Conservation (phyloP, 164 flowering plant species). For the Annona squamosa region DNA sequence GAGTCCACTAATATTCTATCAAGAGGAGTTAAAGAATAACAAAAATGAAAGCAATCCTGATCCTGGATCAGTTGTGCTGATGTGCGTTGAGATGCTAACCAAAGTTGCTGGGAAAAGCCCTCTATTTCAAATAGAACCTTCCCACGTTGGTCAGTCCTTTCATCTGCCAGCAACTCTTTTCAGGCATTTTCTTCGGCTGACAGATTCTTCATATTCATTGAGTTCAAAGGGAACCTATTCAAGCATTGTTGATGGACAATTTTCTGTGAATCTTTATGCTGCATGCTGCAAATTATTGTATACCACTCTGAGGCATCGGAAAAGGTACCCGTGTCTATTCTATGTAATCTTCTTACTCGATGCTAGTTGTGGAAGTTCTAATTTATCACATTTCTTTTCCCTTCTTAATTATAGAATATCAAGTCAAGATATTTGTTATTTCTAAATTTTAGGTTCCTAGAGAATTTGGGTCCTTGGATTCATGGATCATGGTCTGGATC, state of each 20-base stretch:
- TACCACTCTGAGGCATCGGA: conserved; percentile 66
- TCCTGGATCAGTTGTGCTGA: conserved; percentile 77
- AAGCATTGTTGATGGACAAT: conserved; percentile 33
- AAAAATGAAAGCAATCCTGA: conserved; percentile 38
- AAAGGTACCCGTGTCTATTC: conserved; percentile 34
- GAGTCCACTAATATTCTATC: conserved; percentile 53
- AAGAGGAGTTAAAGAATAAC: conserved; percentile 8
- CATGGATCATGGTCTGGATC: neutral
- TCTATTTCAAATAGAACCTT: conserved; percentile 46
- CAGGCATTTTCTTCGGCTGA: conserved; percentile 38
- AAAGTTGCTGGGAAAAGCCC: conserved; percentile 59
- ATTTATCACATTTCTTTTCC: too few species aligned
- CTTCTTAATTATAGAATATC: too few species aligned
- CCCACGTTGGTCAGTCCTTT: conserved; percentile 53
- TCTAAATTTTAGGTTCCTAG: neutral
- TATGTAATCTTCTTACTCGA: neutral
- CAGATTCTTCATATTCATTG: conserved; percentile 16
- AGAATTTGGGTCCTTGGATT: neutral
- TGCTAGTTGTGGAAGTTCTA: neutral
- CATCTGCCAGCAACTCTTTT: conserved; percentile 63
- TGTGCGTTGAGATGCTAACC: conserved; percentile 70
- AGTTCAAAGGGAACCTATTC: conserved; percentile 14
- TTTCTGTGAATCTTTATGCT: conserved; percentile 55
- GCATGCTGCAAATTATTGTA: conserved; percentile 71
- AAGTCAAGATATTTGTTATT: neutral